phyloP scores from a whole-genome alignment of 108 stramenopile species.

The Cyclostephanos tholiformis region DNA sequence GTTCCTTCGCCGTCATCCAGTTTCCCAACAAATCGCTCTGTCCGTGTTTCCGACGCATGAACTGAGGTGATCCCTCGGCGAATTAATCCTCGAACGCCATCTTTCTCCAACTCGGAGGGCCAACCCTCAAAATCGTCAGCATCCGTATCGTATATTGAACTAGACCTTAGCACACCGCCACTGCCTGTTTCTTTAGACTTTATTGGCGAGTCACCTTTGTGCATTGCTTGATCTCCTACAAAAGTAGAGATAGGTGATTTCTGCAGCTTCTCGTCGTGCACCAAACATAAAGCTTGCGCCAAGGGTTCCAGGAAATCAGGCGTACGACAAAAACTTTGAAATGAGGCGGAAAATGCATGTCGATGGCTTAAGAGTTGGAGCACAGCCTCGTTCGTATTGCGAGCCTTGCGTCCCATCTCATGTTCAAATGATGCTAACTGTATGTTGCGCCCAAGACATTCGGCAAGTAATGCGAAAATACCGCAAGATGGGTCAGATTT shows the following conservation, averaged over 20 bases:
- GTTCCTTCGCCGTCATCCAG: constrained; percentile 48
- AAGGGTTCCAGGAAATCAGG: constrained; percentile 81
- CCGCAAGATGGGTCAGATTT: constrained; percentile 74
- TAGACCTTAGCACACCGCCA: background rate
- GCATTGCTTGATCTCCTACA: constrained; percentile 12
- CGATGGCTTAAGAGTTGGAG: constrained; percentile 76
- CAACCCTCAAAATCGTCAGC: constrained; percentile 19
- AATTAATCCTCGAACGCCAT: background rate
- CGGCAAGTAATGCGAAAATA: constrained; percentile 84
- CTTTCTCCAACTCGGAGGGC: constrained; percentile 10
- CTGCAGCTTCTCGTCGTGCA: constrained; percentile 71
- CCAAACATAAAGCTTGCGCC: constrained; percentile 77
- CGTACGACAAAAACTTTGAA: constrained; percentile 82
- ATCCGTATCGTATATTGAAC: background rate
- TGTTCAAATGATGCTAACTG: constrained; percentile 72
- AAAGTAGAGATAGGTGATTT: constrained; percentile 3
- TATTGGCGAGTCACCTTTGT: constrained; percentile 9
- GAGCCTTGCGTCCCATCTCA: constrained; percentile 69
- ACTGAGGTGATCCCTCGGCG: constrained; percentile 37
- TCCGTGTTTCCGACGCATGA: constrained; percentile 42
- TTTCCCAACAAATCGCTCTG: constrained; percentile 66
- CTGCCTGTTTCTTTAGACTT: background rate
- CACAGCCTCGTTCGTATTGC: constrained; percentile 80
- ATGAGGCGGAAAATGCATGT: constrained; percentile 72
- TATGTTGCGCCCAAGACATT: constrained; percentile 88